Conservation (phyloP, 192 early-diverging fungal genomes). For the Gonapodya sp. region DNA sequence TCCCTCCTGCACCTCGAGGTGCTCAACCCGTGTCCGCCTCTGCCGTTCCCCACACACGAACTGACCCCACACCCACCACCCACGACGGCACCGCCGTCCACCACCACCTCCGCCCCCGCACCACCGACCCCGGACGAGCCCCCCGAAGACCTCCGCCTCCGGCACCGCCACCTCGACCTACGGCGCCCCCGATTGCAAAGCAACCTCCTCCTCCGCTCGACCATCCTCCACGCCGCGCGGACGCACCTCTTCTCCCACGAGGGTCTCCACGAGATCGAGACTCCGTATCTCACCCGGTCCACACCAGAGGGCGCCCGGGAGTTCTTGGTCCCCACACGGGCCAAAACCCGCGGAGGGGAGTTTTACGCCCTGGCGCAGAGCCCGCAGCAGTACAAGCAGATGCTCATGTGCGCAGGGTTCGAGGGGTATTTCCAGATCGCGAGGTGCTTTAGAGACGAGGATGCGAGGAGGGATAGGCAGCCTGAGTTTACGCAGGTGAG, state of each 20-base stretch:
- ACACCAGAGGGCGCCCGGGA: constrained; percentile 90
- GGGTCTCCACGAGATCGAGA: constrained; percentile 87
- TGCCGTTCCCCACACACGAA: constrained; percentile 53
- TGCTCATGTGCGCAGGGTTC: constrained; percentile 80
- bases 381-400: constrained; percentile 90
- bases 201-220: constrained; percentile 62
- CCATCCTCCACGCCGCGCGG: constrained; percentile 53
- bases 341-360: constrained; percentile 26
- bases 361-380: constrained; percentile 87
- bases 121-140: constrained; percentile 36
- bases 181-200: constrained; percentile 63
- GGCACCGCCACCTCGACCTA: constrained; percentile 71
- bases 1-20: constrained; percentile 42
- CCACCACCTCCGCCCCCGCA: background rate
- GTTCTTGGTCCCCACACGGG: constrained; percentile 85
- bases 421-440: constrained; percentile 92
- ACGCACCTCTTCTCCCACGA: constrained; percentile 41
- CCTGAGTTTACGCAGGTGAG: constrained; percentile 87
- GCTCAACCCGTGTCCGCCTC: constrained; percentile 54
- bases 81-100: background rate
- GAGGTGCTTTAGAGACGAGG: constrained; percentile 85
- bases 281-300: constrained; percentile 80
- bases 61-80: background rate
- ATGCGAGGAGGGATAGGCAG: constrained; percentile 76
- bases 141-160: constrained; percentile 65